Evolutionary conservation across 176 grass and related monocot species (phyloP), one percentile per base, ranked within the genome.

Genomic region (Thinopyrum elongatum): DNA sequence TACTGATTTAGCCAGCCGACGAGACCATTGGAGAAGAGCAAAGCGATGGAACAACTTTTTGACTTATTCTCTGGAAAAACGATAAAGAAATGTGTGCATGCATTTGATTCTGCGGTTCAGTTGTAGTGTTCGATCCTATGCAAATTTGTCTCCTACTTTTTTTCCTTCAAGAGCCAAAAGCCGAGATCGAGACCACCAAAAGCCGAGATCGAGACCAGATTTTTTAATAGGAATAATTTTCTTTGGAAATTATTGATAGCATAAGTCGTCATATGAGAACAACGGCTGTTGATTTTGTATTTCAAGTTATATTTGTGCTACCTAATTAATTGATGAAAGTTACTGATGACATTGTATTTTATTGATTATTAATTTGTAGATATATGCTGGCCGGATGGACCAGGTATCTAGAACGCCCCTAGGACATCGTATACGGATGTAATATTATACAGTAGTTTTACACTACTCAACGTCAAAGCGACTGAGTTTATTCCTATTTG

Each of bases 221-320:
- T n/a, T n/a, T n/a, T 23, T 28, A 76, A 22, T 33, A 80, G 31
- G 74, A 71, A 42, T 75, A 38, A 80, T 38, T 75, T 66, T 33
- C 44, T 6, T 84, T 80, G 46, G 65, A 73, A 83, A 35, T 60
- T 49, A 87, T 84, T 60, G 76, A 38, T 17, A 12, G 53, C 28
- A 67, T 67, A 74, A 83, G 44, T 90, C 58, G 30, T 36, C 76
- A 61, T 9, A n/a, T 71, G 85, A 87, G 85, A 91, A 80, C 81
- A 76, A 87, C 29, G 41, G 47, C 1, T 87, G 81, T n/a, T 76
- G 89, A 87, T 81, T 80, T 84, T 61, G 46, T 60, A 80, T 80
- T 84, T 9, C 68, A 39, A 65, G 44, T 28, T 80, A 61, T 60
- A 46, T 16, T 19, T 15, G 44, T 47, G 44, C 44, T 73, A 46